phyloP scores from a whole-genome alignment of 805 yeast genomes.

The Yueomyces sp. region DNA sequence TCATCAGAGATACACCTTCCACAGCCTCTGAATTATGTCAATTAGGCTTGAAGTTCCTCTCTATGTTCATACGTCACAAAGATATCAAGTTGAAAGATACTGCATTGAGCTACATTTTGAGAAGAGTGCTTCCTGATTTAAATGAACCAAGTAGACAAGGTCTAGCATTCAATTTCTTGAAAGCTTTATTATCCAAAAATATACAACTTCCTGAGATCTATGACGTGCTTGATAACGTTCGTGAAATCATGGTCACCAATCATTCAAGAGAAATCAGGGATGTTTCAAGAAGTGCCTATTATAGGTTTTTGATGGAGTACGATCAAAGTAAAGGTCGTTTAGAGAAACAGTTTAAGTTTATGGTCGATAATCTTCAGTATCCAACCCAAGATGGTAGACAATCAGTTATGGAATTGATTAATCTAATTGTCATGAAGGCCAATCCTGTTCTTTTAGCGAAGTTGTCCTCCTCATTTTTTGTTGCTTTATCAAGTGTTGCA shows the following conservation, averaged over 20 bases:
- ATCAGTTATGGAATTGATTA: slow-evolving; percentile 80
- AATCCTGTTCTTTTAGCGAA: slow-evolving; percentile 44
- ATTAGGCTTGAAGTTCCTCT: slow-evolving; percentile 57
- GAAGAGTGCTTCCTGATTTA: slow-evolving; percentile 68
- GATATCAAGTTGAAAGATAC: slow-evolving; percentile 53
- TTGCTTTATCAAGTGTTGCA: slow-evolving; percentile 64
- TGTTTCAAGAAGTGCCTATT: slow-evolving; percentile 69
- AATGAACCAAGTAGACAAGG: slow-evolving; percentile 86
- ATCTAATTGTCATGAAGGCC: slow-evolving; percentile 53
- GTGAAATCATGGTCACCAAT: slow-evolving; percentile 80
- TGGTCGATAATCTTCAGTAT: slow-evolving; percentile 70
- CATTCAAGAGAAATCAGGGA: slow-evolving; percentile 74
- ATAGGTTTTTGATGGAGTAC: slow-evolving; percentile 80
- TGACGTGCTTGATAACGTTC: slow-evolving; percentile 70
- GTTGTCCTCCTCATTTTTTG: slow-evolving; percentile 64
- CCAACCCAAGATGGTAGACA: slow-evolving; percentile 79
- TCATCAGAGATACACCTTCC: slow-evolving; percentile 63
- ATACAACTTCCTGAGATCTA: slow-evolving; percentile 78
- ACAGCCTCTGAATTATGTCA: slow-evolving; percentile 75
- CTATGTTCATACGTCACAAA: slow-evolving; percentile 59
- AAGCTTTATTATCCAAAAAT: slow-evolving; percentile 62
- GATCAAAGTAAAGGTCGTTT: slow-evolving; percentile 84
- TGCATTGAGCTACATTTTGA: slow-evolving; percentile 61
- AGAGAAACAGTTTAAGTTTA: slow-evolving; percentile 67
- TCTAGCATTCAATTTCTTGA: slow-evolving; percentile 71